phyloP scores from a whole-genome alignment of 73 alveolate genomes.

The Uronychia binucleata region DNA sequence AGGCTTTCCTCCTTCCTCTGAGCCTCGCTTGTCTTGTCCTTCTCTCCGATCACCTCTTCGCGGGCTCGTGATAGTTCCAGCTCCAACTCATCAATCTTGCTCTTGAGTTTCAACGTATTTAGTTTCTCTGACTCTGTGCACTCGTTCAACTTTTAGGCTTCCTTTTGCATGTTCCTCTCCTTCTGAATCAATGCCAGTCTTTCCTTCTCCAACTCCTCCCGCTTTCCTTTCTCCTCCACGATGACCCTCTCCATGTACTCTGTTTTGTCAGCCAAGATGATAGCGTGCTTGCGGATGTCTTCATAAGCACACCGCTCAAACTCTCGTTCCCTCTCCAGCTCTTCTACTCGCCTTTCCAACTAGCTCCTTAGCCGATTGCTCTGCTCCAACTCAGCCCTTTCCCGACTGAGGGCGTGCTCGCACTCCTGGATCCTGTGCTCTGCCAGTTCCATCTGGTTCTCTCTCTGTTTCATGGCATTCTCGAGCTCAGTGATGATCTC shows the following conservation, averaged over 20 bases:
- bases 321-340: background rate
- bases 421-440: background rate
- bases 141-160: background rate
- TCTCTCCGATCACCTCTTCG: background rate
- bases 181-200: background rate
- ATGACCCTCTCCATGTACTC: background rate
- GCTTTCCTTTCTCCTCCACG: background rate
- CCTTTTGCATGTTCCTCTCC: background rate
- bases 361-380: background rate
- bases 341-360: background rate
- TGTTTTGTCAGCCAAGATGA: background rate
- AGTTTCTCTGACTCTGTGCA: background rate
- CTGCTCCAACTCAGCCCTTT: background rate
- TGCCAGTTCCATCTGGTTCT: background rate
- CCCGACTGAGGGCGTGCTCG: background rate
- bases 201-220: background rate
- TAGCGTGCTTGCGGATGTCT: background rate
- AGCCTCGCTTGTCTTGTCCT: background rate
- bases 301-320: background rate
- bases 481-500: background rate
- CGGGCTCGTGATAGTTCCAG: background rate
- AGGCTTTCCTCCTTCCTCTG: background rate
- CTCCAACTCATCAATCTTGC: background rate
- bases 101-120: background rate
- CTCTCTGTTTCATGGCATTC: background rate